A percentile compares a stretch with the other conserved stretches of the same genome.
Evolutionary conservation across 2,329 filamentous ascomycete genomes (phyloP).

Genomic region (Rhytidhysteron rufulum): DNA sequence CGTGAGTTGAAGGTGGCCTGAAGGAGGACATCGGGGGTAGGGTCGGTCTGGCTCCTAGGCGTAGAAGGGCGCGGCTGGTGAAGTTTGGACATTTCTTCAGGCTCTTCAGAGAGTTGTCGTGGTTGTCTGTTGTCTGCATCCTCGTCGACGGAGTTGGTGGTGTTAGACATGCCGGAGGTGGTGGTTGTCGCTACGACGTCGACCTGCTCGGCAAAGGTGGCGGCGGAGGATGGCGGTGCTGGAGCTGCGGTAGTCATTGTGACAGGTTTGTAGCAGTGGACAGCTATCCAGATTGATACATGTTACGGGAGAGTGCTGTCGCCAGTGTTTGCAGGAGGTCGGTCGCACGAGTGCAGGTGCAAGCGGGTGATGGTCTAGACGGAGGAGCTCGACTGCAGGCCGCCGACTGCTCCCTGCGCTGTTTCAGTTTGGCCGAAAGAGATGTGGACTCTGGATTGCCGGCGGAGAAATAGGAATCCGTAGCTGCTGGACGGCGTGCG

Average conservation of each 20-base stretch:
- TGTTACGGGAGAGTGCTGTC: neutral
- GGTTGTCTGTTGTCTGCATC: neutral
- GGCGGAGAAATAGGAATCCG: neutral
- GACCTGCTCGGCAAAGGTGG: neutral
- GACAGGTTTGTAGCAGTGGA: neutral
- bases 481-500: neutral
- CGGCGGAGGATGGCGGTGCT: neutral
- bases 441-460: neutral
- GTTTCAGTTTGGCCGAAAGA: constrained; percentile 1
- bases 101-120: constrained; percentile 2
- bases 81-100: constrained; percentile 1
- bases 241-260: constrained; percentile 1
- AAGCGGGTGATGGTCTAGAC: neutral
- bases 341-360: neutral
- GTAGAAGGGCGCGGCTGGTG: constrained; percentile 26
- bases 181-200: neutral
- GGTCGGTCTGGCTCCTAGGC: constrained; percentile 37
- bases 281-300: constrained; percentile 1
- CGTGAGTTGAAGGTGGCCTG: constrained; percentile 26
- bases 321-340: neutral
- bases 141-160: neutral
- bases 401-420: constrained; percentile 1
- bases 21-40: constrained; percentile 24
- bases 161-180: neutral
- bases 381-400: constrained; percentile 1